phyloP scores from a whole-genome alignment of 345 rosid genomes.

The Lenwebbia sp. region DNA sequence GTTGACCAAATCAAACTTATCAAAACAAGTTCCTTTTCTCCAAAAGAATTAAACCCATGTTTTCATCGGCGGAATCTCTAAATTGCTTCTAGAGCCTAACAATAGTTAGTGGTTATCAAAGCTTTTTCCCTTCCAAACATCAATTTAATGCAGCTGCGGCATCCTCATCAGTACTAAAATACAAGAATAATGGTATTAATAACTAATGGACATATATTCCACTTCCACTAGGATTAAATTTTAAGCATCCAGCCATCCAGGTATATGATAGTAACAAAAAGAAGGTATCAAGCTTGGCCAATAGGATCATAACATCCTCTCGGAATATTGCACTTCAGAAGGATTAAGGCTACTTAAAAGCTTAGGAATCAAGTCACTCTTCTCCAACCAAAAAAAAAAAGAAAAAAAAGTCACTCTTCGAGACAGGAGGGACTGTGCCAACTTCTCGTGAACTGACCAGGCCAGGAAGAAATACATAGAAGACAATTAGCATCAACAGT shows the following conservation, averaged over 20 bases:
- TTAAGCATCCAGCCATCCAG: background rate
- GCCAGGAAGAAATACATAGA: background rate
- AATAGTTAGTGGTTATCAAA: background rate
- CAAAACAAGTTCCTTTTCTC: background rate
- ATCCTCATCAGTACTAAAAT: background rate
- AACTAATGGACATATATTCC: background rate
- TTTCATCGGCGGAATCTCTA: background rate
- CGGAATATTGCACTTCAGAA: background rate
- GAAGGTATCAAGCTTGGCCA: background rate
- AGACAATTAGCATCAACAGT: background rate
- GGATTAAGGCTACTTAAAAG: background rate
- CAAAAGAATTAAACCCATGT: background rate
- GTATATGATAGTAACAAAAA: background rate
- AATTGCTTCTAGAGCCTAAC: background rate
- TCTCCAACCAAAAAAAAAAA: no score
- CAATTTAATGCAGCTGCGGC: background rate
- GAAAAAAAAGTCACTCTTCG: background rate
- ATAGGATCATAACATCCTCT: background rate
- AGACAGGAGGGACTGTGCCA: background rate
- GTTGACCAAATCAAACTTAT: background rate
- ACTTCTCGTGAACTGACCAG: background rate
- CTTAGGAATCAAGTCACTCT: background rate
- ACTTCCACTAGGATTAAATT: background rate
- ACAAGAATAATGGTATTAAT: background rate
- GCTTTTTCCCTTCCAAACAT: background rate